Percentiles rank a stretch among this genome's conserved stretches.
Conservation (phyloP, 306 rosid genomes). For the Argentina anserina region DNA sequence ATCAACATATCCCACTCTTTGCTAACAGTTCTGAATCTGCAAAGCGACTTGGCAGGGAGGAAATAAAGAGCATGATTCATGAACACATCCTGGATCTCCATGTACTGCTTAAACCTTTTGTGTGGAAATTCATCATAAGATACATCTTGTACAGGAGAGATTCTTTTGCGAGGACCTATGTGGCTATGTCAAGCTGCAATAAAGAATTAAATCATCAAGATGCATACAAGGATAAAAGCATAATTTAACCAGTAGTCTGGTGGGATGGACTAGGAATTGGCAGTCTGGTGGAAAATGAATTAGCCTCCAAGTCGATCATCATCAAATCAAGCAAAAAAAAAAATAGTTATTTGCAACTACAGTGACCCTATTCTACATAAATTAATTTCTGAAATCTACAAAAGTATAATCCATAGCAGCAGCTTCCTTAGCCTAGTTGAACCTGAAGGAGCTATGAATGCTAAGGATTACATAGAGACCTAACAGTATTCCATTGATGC, state of each 20-base stretch:
- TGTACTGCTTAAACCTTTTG: neutral
- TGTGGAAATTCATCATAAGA: neutral
- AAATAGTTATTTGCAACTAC: neutral
- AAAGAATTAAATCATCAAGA: neutral
- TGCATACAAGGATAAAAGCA: neutral
- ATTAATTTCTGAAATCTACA: neutral
- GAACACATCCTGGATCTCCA: conserved; percentile 17
- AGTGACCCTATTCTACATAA: neutral
- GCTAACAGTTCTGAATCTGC: conserved; percentile 34
- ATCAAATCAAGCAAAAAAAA: neutral
- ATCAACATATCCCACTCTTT: conserved; percentile 36
- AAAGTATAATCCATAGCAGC: neutral
- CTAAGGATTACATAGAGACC: neutral
- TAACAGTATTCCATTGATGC: neutral
- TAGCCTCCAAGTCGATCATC: neutral
- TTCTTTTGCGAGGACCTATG: neutral
- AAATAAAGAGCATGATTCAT: conserved; percentile 18
- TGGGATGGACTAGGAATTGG: neutral
- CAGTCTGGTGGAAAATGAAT: neutral
- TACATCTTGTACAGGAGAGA: neutral
- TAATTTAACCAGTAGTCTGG: neutral
- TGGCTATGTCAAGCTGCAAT: conserved; percentile 23
- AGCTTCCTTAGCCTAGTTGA: neutral
- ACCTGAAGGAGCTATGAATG: neutral
- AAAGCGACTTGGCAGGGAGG: conserved; percentile 43